Evolutionary conservation across 345 rosid species (phyloP), one percentile per base, ranked within the genome.

Genomic region (Gossypium bickii): DNA sequence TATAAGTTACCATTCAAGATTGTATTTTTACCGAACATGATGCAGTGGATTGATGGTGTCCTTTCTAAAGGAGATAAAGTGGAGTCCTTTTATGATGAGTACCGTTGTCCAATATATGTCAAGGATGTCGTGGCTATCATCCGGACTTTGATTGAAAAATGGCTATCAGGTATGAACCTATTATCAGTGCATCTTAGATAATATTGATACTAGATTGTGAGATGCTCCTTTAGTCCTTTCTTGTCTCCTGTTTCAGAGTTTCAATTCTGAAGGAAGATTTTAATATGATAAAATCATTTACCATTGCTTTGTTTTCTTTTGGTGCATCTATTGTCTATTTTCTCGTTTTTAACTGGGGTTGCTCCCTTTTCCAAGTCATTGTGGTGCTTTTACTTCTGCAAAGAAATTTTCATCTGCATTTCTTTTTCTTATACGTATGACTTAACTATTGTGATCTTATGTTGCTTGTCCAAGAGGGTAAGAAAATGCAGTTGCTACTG

Each of bases 61-160:
- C 97, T 94, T 67, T 76, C 87, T 45, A 90, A 87, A 72, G 97
- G 93, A 75, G 91, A 90, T 41, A 60, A 74, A 4, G 87, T 84
- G 68, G 91, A 92, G 43, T 92, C 88, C 76, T 92, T 94, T 78
- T 78, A 87, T 9, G 97, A 94, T 17, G 98, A 94, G 86, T 92
- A 72, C 68, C 94, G 98, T 72, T 92, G 95, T 79, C 97, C 98
- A 3, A 88, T 94, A 34, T 90, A 88, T 79, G 90, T 94, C 63
- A 85, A 86, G 85, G 98, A 94, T 84, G 84, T 89, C 2, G 90
- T 92, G 78, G 72, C 47, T 25, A 58, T 88, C 74, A 83, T 83
- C 71, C 76, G 78, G 73, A 67, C 80, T 25, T 76, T 90, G 83
- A 80, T 83, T 52, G 57, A 84, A 44, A 86, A 56, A 82, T 90